Evolutionary conservation across 1,284 basidiomycete species (phyloP), one percentile per base, ranked within the genome.

Genomic region (Sanghuangporus weigelae): DNA sequence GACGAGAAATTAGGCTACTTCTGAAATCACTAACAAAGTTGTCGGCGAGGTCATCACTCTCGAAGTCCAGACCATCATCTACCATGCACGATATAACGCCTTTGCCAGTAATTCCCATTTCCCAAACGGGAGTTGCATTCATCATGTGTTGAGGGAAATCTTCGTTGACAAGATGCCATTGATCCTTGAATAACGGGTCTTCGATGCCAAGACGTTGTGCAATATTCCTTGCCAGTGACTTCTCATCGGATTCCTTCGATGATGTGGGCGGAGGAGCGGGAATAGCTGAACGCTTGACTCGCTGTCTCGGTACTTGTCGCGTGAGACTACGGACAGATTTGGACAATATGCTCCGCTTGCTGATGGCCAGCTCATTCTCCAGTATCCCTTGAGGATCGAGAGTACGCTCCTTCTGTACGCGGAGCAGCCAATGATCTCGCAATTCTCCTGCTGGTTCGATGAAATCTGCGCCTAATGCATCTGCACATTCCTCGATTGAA

Each of bases 41-140:
- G 48, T 82, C 87, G 46, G 87, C 86, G 51, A 99, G 80, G 75
- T 99, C 96, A 21, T 88, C 85, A 70, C 89, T 93, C 57, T 87
- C 85, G 74, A 95, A 92, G 73, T 99, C 97, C 67, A 99, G 77
- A 0, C 97, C 97, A 73, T 99, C 97, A 73, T 99, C 97, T 31
- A 99, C 90, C 57, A 99, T 81, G 7, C 93, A 93, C 5, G 95
- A 87, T 57, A 92, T 90, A 53, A 98, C 81, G 21, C 93, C 95
- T 69, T 88, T 83, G 1, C 97, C 97, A 0, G 89, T 93, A 66
- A 96, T 83, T 1, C 93, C 93, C 77, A 88, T 83, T 44, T 91
- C 87, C 93, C 93, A 96, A 0, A 95, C 81, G n/a, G 81, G 80
- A 0, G 90, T 86, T n/a, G 91, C 86, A 70, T 96, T 95, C 86